Conservation (phyloP, 768 basidiomycete species). For the Amanita exitialis region DNA sequence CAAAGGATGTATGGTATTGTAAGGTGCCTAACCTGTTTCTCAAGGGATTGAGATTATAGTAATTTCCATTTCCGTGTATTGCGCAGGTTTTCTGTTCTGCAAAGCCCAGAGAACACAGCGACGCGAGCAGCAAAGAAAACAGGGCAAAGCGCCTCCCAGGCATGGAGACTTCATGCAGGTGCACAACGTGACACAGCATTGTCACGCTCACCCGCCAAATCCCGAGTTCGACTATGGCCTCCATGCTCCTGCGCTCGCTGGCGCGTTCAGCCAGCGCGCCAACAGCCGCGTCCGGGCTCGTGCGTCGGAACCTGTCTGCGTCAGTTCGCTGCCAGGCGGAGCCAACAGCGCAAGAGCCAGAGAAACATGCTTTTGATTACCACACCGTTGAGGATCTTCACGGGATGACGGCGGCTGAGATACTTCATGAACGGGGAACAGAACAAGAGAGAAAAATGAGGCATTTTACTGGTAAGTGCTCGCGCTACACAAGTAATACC, state of each 20-base stretch:
- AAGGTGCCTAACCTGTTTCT: constrained; percentile 37
- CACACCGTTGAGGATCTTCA: constrained; percentile 83
- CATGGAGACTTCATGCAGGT: neutral
- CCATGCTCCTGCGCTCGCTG: constrained; percentile 53
- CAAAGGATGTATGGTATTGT: neutral
- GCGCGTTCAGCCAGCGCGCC: constrained; percentile 30
- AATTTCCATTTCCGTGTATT: constrained; percentile 41
- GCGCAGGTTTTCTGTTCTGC: constrained; percentile 56
- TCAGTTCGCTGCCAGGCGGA: constrained; percentile 22
- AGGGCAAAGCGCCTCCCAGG: constrained; percentile 2
- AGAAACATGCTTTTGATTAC: constrained; percentile 48
- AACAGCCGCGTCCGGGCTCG: constrained; percentile 16
- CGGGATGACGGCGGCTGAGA: constrained; percentile 66
- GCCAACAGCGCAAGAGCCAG: constrained; percentile 16
- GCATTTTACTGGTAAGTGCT: constrained; percentile 79
- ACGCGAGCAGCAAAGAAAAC: constrained; percentile 5
- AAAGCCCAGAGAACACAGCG: constrained; percentile 6
- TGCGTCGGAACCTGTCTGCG: constrained; percentile 27
- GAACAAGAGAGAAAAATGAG: constrained; percentile 73
- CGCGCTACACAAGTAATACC: neutral
- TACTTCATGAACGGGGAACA: constrained; percentile 64
- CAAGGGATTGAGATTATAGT: constrained; percentile 59
- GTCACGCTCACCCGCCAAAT: constrained; percentile 26
- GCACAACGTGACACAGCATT: neutral
- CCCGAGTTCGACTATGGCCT: constrained; percentile 46